Conservation (phyloP, 1,284 basidiomycete species). For the Cryptococcus floricola region DNA sequence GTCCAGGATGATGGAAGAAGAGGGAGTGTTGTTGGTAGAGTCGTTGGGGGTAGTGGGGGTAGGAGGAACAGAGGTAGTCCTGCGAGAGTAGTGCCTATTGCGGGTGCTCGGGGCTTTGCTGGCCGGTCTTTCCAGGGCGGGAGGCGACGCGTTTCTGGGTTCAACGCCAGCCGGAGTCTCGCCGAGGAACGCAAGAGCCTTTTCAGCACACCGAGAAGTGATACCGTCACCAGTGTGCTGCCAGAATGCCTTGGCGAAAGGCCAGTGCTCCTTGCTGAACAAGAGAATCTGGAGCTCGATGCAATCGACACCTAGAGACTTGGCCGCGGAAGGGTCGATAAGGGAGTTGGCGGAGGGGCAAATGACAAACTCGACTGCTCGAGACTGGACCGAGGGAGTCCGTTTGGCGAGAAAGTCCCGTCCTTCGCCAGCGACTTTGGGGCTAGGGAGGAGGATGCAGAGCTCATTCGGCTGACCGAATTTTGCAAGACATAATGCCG, state of each 20-base stretch:
- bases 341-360: conserved; percentile 55
- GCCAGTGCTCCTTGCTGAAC: conserved; percentile 64
- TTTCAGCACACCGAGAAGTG: conserved; percentile 79
- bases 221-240: conserved; percentile 91
- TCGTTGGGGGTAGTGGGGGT: conserved; percentile 11
- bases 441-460: conserved; percentile 74
- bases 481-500: conserved; percentile 67
- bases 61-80: conserved; percentile 6
- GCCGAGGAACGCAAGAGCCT: conserved; percentile 58
- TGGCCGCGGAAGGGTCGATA: conserved; percentile 29
- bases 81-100: conserved; percentile 41
- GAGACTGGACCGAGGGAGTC: conserved; percentile 54
- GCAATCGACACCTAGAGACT: conserved; percentile 39
- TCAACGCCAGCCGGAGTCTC: conserved; percentile 34
- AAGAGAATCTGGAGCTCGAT: conserved; percentile 75
- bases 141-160: conserved; percentile 9
- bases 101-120: conserved; percentile 37
- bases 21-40: conserved; percentile 11
- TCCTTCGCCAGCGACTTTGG: conserved; percentile 67
- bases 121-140: conserved; percentile 12
- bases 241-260: conserved; percentile 87
- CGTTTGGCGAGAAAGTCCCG: conserved; percentile 65
- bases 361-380: conserved; percentile 71
- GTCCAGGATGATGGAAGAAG: conserved; percentile 16
- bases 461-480: conserved; percentile 67